Base-by-base conservation (phyloP, 1,284 basidiomycete species). In the Moesziomyces globuligerus region DNA sequence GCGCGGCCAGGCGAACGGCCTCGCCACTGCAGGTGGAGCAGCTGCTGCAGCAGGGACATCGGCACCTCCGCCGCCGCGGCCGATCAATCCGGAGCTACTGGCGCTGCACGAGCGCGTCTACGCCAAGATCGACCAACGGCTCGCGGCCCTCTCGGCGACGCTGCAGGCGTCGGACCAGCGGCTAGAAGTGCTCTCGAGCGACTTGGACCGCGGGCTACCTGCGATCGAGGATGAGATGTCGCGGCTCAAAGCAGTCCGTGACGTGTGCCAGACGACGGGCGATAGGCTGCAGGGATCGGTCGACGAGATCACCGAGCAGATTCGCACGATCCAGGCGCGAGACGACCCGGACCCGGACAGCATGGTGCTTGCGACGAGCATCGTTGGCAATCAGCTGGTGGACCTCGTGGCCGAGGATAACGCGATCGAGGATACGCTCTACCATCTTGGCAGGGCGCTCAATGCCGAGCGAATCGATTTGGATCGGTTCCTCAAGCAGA, bases 401-500 rank as follows among this genome's bases (percentile, higher is more conserved):
- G 92, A 96, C 81, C 86, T 98, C 21, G 90, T 97, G 7, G 94
- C 96, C n/a, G 96, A 98, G 83, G 96, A 98, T 83, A 94, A 94
- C 75, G 94, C 95, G 0, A 93, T 98, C 76, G 94, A 97, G 83
- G 96, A 98, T 83, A 95, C 95, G 24, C 90, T 98, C 61, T 98
- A 98, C 84, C 94, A 98, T 82, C 87, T 99, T 48, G 93, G 94
- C 56, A 88, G 94, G 56, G 95, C 94, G 3, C 86, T 99, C 68
- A 95, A 95, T 79, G 87, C 91, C 41, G 94, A 95, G 9, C 72
- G 70, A 28, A 62, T 81, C 32, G 68, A 76, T 34, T 49, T 80
- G 42, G 80, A 79, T 8, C 52, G 54, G 21, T 81, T 79, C 51
- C 60, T 82, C 48, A 81, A 81, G 69, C 78, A 80, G 56, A 76